Percentiles rank a stretch among this genome's conserved stretches.
phyloP scores from a whole-genome alignment of 192 early-diverging fungal species.

The Geranomyces variabilis region DNA sequence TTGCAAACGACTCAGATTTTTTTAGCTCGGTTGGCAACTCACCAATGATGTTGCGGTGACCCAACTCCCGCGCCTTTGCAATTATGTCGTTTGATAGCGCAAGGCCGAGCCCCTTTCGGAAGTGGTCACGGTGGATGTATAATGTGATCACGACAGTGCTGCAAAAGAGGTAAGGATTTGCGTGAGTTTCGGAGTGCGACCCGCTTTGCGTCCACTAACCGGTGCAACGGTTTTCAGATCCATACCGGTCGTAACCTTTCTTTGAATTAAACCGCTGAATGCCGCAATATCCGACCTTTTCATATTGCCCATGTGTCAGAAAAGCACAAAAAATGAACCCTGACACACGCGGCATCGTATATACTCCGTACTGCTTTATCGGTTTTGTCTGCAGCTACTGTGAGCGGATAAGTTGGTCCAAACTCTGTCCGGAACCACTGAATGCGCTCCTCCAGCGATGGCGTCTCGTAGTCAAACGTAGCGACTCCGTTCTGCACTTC shows the following conservation, averaged over 20 bases:
- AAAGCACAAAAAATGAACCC: too few species aligned
- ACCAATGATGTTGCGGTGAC: neutral
- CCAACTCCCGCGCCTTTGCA: neutral
- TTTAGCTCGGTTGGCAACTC: too few species aligned
- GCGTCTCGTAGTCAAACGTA: conserved; percentile 18
- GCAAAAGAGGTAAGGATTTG: neutral
- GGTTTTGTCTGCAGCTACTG: neutral
- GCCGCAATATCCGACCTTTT: conserved; percentile 13
- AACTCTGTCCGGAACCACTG: conserved; percentile 6
- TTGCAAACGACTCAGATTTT: too few species aligned
- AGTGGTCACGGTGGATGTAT: conserved; percentile 7
- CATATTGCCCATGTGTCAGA: too few species aligned
- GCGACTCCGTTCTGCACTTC: conserved; percentile 16
- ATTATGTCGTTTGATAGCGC: neutral
- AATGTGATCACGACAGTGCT: conserved; percentile 10
- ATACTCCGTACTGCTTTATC: conserved; percentile 4
- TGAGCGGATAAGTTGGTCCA: neutral
- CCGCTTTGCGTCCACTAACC: neutral
- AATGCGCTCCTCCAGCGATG: conserved; percentile 10
- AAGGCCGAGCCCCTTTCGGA: neutral
- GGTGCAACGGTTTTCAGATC: neutral
- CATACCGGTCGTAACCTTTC: conserved; percentile 12
- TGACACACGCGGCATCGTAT: too few species aligned
- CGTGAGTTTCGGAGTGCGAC: conserved; percentile 1
- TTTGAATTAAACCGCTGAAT: neutral